Conservation (phyloP, 2,329 filamentous ascomycete species). For the Plenodomus lindquistii region DNA sequence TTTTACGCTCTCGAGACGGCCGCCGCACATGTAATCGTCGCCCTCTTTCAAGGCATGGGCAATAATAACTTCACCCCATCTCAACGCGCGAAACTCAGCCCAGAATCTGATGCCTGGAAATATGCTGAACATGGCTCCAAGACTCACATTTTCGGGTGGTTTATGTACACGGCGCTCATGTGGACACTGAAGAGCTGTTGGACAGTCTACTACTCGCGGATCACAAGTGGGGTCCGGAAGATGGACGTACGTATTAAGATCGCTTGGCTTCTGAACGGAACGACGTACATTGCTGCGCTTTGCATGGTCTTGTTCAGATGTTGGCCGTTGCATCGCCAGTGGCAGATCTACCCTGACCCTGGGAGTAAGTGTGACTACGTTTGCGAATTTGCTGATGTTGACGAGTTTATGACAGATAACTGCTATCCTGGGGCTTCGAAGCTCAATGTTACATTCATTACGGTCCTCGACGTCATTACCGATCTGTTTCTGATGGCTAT, state of each 20-base stretch:
- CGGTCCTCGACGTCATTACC: constrained; percentile 57
- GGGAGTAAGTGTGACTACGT: constrained; percentile 47
- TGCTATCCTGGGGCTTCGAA: constrained; percentile 15
- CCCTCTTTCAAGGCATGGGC: constrained; percentile 12
- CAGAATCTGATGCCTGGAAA: constrained; percentile 52
- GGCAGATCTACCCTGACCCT: constrained; percentile 64
- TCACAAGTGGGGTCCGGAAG: constrained; percentile 33
- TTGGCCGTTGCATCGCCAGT: constrained; percentile 57
- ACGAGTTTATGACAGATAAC: constrained; percentile 9
- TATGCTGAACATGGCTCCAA: constrained; percentile 58
- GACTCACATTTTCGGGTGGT: constrained; percentile 59
- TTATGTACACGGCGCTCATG: constrained; percentile 56
- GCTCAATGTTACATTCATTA: constrained; percentile 26
- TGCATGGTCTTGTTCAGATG: constrained; percentile 58
- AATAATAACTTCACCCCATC: constrained; percentile 53
- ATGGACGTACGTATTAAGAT: constrained; percentile 44
- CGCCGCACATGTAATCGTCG: constrained; percentile 55
- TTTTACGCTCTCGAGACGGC: constrained; percentile 56
- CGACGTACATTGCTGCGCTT: constrained; percentile 56
- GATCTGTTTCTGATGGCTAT: constrained; percentile 65
- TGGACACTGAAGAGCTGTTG: constrained; percentile 61
- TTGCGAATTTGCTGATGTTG: constrained; percentile 19
- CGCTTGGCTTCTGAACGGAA: constrained; percentile 55
- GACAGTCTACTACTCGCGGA: constrained; percentile 59
- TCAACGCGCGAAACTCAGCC: constrained; percentile 52